Conservation (phyloP, 768 basidiomycete species). For the Pisolithus microcarpus region DNA sequence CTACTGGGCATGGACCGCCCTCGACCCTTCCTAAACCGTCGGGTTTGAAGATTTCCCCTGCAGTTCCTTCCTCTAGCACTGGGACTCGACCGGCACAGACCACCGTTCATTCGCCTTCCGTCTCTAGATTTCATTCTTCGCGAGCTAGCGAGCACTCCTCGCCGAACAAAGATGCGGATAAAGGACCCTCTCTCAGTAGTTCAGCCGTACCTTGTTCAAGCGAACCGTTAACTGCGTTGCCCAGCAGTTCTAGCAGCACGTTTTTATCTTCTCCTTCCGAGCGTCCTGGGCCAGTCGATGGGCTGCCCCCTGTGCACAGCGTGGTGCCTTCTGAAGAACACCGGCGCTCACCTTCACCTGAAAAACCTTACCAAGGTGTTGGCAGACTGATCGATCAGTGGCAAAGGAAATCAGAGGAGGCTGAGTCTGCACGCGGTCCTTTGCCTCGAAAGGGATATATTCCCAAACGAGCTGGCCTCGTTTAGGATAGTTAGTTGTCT, state of each 20-base stretch:
- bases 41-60: slow-evolving; percentile 13
- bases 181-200: slow-evolving; percentile 10
- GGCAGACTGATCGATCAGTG: slow-evolving; percentile 82
- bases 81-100: slow-evolving; percentile 17
- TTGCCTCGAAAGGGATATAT: slow-evolving; percentile 31
- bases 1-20: slow-evolving; percentile 22
- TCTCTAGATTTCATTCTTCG: slow-evolving; percentile 19
- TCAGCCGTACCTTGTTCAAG: slow-evolving; percentile 5
- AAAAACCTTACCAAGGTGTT: slow-evolving; percentile 75
- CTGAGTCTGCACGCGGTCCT: slow-evolving; percentile 33
- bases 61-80: slow-evolving; percentile 9
- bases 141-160: slow-evolving; percentile 11
- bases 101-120: slow-evolving; percentile 16
- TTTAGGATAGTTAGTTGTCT: slow-evolving; percentile 15
- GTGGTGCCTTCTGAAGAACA: slow-evolving; percentile 19
- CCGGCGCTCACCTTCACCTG: slow-evolving; percentile 55
- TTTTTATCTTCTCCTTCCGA: slow-evolving; percentile 9
- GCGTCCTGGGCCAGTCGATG: slow-evolving; percentile 17
- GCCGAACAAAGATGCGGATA: slow-evolving; percentile 13
- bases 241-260: slow-evolving; percentile 16
- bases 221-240: slow-evolving; percentile 17
- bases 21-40: slow-evolving; percentile 27
- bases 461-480: slow-evolving; percentile 35
- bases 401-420: slow-evolving; percentile 72
- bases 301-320: slow-evolving; percentile 17